phyloP scores from a whole-genome alignment of 139 green algal genomes.

The Chlorella sp. region DNA sequence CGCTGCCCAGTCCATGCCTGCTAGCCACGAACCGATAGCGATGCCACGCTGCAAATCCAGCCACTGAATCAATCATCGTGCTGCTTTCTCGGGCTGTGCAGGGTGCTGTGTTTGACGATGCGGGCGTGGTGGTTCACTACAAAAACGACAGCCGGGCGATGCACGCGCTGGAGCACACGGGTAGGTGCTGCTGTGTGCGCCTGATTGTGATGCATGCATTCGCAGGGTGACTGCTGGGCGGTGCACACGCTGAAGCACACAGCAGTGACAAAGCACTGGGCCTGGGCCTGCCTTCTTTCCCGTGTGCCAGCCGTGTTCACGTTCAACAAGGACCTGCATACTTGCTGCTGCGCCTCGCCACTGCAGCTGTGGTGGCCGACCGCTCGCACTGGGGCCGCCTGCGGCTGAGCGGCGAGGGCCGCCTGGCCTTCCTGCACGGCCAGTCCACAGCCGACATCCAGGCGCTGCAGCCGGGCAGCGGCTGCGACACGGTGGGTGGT shows the following conservation, averaged over 20 bases:
- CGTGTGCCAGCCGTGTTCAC: too few relatives aligned
- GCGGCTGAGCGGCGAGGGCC: conserved; percentile 64
- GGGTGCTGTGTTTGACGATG: conserved; percentile 32
- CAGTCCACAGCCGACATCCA: conserved; percentile 75
- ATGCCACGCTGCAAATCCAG: too few relatives aligned
- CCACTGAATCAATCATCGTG: too few relatives aligned
- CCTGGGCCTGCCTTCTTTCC: too few relatives aligned
- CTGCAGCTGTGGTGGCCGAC: conserved; percentile 74
- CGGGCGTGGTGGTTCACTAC: conserved; percentile 21
- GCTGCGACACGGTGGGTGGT: conserved; percentile 68
- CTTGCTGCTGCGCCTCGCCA: too few relatives aligned
- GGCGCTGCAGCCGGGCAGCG: conserved; percentile 53
- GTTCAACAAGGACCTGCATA: too few relatives aligned
- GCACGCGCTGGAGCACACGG: conserved; percentile 13
- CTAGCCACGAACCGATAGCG: too few relatives aligned
- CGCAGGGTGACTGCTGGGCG: conserved; percentile 5
- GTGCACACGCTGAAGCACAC: conserved; percentile 14
- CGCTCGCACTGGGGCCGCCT: conserved; percentile 81
- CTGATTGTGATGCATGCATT: background rate
- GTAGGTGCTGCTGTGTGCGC: background rate
- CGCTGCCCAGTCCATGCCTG: too few relatives aligned
- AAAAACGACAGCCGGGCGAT: conserved; percentile 15
- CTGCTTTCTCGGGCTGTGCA: too few relatives aligned
- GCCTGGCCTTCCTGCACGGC: conserved; percentile 73
- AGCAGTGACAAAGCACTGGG: too few relatives aligned